phyloP scores from a whole-genome alignment of 768 basidiomycete species.

The Russula ochroleuca region DNA sequence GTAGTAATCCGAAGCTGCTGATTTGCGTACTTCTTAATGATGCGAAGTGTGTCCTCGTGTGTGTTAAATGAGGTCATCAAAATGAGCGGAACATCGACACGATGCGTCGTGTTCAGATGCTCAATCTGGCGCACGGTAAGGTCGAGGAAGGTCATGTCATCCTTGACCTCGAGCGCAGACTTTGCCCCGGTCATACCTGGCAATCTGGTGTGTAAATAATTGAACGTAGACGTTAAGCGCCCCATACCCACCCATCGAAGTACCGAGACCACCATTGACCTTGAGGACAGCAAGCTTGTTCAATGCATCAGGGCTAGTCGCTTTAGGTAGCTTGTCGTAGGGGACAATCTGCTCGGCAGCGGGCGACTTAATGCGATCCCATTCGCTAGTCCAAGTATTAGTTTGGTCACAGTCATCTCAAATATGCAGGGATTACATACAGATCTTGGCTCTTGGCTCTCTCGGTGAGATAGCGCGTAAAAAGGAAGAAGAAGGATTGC shows the following conservation, averaged over 20 bases:
- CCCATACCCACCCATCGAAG: slow-evolving; percentile 81
- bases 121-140: slow-evolving; percentile 92
- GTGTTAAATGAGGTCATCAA: slow-evolving; percentile 99
- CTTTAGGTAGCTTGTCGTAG: slow-evolving; percentile 65
- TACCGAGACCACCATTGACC: slow-evolving; percentile 90
- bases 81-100: slow-evolving; percentile 92
- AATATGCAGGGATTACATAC: slow-evolving; percentile 44
- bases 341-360: slow-evolving; percentile 81
- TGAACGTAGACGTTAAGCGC: not conserved
- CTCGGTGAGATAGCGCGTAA: slow-evolving; percentile 89
- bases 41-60: slow-evolving; percentile 90
- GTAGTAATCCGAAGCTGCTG: slow-evolving; percentile 90
- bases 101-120: slow-evolving; percentile 81
- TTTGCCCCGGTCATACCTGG: slow-evolving; percentile 82
- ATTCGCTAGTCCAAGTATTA: slow-evolving; percentile 29
- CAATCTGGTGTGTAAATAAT: slow-evolving; percentile 3
- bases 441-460: slow-evolving; percentile 82
- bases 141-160: slow-evolving; percentile 97
- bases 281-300: slow-evolving; percentile 95
- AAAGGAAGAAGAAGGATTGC: slow-evolving; percentile 89
- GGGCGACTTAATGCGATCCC: slow-evolving; percentile 68
- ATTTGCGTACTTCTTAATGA: slow-evolving; percentile 95
- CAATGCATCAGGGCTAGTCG: slow-evolving; percentile 59
- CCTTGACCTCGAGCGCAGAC: slow-evolving; percentile 91
- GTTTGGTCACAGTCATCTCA: not conserved